phyloP scores from a whole-genome alignment of 2,329 filamentous ascomycete genomes.

The Claviceps sorghi region DNA sequence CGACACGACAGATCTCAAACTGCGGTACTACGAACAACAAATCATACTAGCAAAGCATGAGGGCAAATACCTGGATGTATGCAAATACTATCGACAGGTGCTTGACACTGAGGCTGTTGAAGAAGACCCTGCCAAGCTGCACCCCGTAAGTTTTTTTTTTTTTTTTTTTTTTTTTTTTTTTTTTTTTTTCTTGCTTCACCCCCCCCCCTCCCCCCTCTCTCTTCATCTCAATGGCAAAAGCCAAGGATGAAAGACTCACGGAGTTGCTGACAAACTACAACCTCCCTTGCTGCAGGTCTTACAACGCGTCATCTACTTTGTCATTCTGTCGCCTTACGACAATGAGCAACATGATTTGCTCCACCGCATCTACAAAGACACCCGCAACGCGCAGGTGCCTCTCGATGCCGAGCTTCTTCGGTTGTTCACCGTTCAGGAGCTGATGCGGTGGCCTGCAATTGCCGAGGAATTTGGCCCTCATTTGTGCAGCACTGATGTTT shows the following conservation, averaged over 20 bases:
- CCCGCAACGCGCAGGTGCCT: slow-evolving; percentile 62
- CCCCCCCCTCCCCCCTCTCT: background rate
- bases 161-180: no score
- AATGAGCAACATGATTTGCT: slow-evolving; percentile 97
- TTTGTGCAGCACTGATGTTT: slow-evolving; percentile 79
- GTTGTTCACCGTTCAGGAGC: slow-evolving; percentile 85
- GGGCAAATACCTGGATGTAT: slow-evolving; percentile 90
- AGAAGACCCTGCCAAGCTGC: slow-evolving; percentile 72
- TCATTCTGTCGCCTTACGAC: slow-evolving; percentile 91
- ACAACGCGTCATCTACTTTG: slow-evolving; percentile 92
- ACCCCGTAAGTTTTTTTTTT: slow-evolving; percentile 45
- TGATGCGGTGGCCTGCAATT: slow-evolving; percentile 97
- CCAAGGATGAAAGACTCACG: background rate
- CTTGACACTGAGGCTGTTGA: slow-evolving; percentile 92
- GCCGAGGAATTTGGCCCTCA: slow-evolving; percentile 78
- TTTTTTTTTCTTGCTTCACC: no score
- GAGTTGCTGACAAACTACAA: background rate
- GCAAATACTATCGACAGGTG: slow-evolving; percentile 96
- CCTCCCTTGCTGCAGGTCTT: slow-evolving; percentile 45
- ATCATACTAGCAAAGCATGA: slow-evolving; percentile 93
- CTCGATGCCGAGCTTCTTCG: slow-evolving; percentile 77
- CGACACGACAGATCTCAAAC: slow-evolving; percentile 90
- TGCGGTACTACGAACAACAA: slow-evolving; percentile 94
- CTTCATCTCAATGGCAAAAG: background rate
- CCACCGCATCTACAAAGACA: slow-evolving; percentile 78